Evolutionary conservation across 129 eudicot genomes (phyloP).

Genomic region (Artemisia tridentata): DNA sequence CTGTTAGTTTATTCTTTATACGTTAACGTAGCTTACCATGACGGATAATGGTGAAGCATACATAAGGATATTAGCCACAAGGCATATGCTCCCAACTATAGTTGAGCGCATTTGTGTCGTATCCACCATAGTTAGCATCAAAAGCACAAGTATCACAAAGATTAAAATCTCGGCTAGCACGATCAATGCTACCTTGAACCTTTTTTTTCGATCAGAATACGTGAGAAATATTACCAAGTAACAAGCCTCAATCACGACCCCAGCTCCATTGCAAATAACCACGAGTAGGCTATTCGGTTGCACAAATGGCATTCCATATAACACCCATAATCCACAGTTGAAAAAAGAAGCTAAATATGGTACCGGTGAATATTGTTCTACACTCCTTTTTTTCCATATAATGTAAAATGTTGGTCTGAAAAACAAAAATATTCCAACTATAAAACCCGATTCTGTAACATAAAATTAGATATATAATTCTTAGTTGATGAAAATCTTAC

Average conservation of each 20-base stretch:
- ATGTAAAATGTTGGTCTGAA: constrained; percentile 68
- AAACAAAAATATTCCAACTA: not conserved
- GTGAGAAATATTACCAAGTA: constrained; percentile 49
- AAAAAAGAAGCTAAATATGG: constrained; percentile 73
- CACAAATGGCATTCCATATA: constrained; percentile 82
- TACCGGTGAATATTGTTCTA: constrained; percentile 69
- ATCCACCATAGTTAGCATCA: constrained; percentile 48
- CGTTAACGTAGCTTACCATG: constrained; percentile 45
- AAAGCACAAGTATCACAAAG: constrained; percentile 35
- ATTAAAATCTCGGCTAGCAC: constrained; percentile 44
- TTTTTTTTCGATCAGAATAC: constrained; percentile 38
- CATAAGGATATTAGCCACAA: constrained; percentile 61
- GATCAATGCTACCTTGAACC: constrained; percentile 32
- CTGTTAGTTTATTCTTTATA: no score
- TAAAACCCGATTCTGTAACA: no score
- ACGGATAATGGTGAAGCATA: constrained; percentile 81
- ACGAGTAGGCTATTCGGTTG: constrained; percentile 72
- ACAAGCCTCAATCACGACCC: constrained; percentile 52
- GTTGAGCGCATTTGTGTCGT: constrained; percentile 46
- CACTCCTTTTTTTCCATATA: constrained; percentile 70
- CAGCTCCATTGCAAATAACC: constrained; percentile 64
- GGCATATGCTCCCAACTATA: constrained; percentile 64
- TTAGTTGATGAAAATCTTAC: constrained; percentile 33
- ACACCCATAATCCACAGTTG: constrained; percentile 76
- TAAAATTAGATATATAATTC: no score